Evolutionary conservation across 495 filamentous ascomycete species (phyloP), one percentile per base, ranked within the genome.

Genomic region (Hypoxylon lienhwacheense): DNA sequence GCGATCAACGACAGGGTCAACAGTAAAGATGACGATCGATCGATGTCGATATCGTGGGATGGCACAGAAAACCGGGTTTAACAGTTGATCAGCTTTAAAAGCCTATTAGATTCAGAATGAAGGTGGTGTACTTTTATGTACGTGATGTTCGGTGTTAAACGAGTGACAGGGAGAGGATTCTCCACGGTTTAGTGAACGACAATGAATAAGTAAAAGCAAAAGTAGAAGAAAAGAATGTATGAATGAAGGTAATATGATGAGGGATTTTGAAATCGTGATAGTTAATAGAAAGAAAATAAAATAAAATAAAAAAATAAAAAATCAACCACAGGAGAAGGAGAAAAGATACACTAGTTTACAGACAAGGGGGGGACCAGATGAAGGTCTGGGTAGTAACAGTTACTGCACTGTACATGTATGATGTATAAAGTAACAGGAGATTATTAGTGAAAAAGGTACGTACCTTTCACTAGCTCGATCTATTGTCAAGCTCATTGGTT

Each of bases 1-100:
- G 41, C 37, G 57, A 61, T 61, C 57, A 61, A 53, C 49, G 44
- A 44, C 31, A 24, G 10, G 56, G 55, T 60, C 56, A 60, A 60
- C 56, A 25, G 19, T 44, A 19, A 25, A 45, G 41, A 39, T 22
- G 52, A 52, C 47, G 58, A 61, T 61, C 58, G 41, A 47, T 61
- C 35, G 35, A 45, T 28, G 20, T 31, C 25, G 20, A 19, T 26
- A 21, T 55, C 24, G 47, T 11, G 34, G 22, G 41, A 48, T 51
- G 40, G 50, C 48, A 44, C 20, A 32, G n/a, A 45, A 53, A 52
- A 15, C 6, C 20, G 43, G 31, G 26, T 17, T 29, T 54, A 16
- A 40, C 33, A 39, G 22, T 40, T 26, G 20, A 26, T 19, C 34
- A 14, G 26, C n/a, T 42, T 47, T 10, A 26, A 22, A 26, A 29